Base-by-base conservation (phyloP, 2,329 filamentous ascomycete genomes). In the Ceratocystiopsis brevicomis region DNA sequence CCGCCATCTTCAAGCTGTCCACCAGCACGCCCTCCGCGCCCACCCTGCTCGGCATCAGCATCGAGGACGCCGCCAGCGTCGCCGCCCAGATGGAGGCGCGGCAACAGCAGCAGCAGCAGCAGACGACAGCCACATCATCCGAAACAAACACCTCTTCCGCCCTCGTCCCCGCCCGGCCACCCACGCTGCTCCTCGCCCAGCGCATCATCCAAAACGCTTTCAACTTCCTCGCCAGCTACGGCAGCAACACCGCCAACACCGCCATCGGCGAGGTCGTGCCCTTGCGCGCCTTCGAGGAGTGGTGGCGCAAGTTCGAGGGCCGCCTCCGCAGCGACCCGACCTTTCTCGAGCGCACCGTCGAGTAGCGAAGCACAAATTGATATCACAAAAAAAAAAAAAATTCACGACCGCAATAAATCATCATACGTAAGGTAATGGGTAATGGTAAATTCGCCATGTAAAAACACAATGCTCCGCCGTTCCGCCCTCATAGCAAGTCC, bases 221-320 rank as follows among this genome's bases (percentile, higher is more conserved):
- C 61, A 95, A 98, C 61, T 96, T 94, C 58, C 66, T 98, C 45
- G 77, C 88, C 4, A 81, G 85, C 53, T 96, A 93, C 65, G 83
- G 80, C 47, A 74, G 76, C 35, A 39, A 33, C n/a, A 38, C 39
- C 39, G 69, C 40, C 43, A 38, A 71, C 45, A 66, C 67, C 2
- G 68, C 68, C 3, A 63, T 65, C 21, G 73, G 81, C 39, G 88
- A 96, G 58, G 81, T 92, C 13, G 83, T 98, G 19, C 87, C 90
- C n/a, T 62, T 98, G 50, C 90, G 83, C 62, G 84, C 82, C 6
- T 98, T 98, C 58, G 81, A 92, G 62, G 85, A 93, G 46, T 98
- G 92, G 90, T 98, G 92, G 90, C 72, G 69, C 47, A 96, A 95
- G 61, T 98, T 98, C 62, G 88, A 98, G 65, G 73, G 75, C 48